These are phyloP conservation scores for Pseudonectria buxi DNA, from an alignment of 2,329 filamentous ascomycete genomes.

Conservation along the genomic window DNA sequence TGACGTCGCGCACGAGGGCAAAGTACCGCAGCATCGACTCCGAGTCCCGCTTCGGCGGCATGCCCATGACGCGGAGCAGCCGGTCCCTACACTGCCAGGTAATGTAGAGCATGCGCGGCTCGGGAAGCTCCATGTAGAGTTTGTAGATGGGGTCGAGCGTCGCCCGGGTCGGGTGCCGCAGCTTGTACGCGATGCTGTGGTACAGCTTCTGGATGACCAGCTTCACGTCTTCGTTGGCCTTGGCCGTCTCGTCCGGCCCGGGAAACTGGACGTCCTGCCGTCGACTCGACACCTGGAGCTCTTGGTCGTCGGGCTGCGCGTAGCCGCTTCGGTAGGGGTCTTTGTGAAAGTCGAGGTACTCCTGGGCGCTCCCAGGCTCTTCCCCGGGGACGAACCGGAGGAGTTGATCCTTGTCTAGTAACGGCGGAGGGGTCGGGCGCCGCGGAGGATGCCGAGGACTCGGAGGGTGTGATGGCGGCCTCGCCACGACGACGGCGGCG, in stretches of 20 bases:
- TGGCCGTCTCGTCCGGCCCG: slow-evolving; percentile 32
- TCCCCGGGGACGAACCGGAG: slow-evolving; percentile 47
- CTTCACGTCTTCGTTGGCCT: slow-evolving; percentile 28
- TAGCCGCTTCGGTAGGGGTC: slow-evolving; percentile 51
- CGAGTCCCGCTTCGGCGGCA: slow-evolving; percentile 48
- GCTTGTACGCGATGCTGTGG: slow-evolving; percentile 32
- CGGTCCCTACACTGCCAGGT: slow-evolving; percentile 48
- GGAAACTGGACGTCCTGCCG: slow-evolving; percentile 43
- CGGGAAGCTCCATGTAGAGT: slow-evolving; percentile 43
- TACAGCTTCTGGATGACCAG: slow-evolving; percentile 33
- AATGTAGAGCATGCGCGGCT: slow-evolving; percentile 46
- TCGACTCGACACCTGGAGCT: slow-evolving; percentile 43
- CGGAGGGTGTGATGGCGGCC: slow-evolving; percentile 6
- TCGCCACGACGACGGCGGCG: slow-evolving; percentile 13
- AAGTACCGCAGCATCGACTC: slow-evolving; percentile 75
- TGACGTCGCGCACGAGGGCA: slow-evolving; percentile 75
- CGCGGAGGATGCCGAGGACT: slow-evolving; percentile 4
- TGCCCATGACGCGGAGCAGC: slow-evolving; percentile 63
- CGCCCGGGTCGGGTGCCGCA: slow-evolving; percentile 35
- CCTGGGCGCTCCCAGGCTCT: slow-evolving; percentile 41
- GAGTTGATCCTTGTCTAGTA: slow-evolving; percentile 36
- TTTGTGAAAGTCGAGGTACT: slow-evolving; percentile 44
- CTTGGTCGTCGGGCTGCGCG: slow-evolving; percentile 42
- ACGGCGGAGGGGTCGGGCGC: too few relatives aligned
- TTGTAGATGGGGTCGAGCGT: slow-evolving; percentile 41